These are phyloP conservation scores for Narthecium ossifragum DNA, from an alignment of 106 monocot genomes.

Conservation along the genomic window DNA sequence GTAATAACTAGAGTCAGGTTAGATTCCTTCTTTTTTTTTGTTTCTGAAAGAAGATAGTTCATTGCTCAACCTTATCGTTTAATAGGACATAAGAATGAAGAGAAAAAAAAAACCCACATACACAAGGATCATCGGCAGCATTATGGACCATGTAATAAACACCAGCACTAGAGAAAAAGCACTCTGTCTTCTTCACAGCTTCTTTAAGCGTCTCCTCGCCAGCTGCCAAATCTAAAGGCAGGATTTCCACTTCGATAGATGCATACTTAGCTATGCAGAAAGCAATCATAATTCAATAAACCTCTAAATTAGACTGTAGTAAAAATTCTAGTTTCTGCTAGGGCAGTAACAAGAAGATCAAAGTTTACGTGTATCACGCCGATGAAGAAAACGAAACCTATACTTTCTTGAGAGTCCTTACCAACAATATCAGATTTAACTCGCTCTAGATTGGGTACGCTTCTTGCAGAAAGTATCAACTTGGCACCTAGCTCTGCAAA, in stretches of 20 bases:
- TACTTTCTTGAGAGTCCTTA: slow-evolving; percentile 5
- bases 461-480: slow-evolving; percentile 81
- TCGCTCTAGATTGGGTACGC: slow-evolving; percentile 55
- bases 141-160: slow-evolving; percentile 96
- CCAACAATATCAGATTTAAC: slow-evolving; percentile 65
- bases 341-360: too few relatives aligned
- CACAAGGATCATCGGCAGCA: slow-evolving; percentile 87
- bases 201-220: slow-evolving; percentile 61
- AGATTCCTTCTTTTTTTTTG: too few relatives aligned
- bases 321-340: too few relatives aligned
- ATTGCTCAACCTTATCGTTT: neutral
- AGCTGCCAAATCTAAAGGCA: slow-evolving; percentile 76
- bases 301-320: neutral
- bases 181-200: slow-evolving; percentile 71
- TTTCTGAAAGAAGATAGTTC: too few relatives aligned
- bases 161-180: slow-evolving; percentile 62
- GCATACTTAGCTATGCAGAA: slow-evolving; percentile 47
- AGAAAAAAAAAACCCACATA: slow-evolving; percentile 29
- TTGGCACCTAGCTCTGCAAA: slow-evolving; percentile 80
- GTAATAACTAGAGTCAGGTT: too few relatives aligned
- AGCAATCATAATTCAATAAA: neutral
- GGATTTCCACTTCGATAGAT: slow-evolving; percentile 42
- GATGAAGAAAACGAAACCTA: too few relatives aligned
- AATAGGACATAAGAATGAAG: neutral
- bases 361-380: neutral